A percentile compares a stretch with the other conserved stretches of the same genome.
phyloP scores from a whole-genome alignment of 225 moss, liverwort and hornwort species.

The Marchantia polymorpha region DNA sequence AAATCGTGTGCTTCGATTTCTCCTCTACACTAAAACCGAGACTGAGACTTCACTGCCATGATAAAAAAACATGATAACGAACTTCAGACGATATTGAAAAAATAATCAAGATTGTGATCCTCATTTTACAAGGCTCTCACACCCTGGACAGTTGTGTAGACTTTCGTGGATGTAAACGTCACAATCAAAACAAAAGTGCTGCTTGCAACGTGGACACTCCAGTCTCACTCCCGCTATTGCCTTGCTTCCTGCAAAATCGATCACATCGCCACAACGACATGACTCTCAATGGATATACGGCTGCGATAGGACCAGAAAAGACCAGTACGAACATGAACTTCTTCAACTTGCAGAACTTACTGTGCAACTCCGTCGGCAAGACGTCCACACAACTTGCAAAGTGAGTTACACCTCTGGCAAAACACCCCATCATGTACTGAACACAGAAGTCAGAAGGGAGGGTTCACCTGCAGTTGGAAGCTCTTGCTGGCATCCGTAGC shows the following conservation, averaged over 20 bases:
- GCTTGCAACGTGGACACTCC: slow-evolving; percentile 86
- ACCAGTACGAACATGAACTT: not conserved
- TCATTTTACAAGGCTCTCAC: slow-evolving; percentile 64
- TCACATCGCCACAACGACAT: not conserved
- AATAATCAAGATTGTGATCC: not conserved
- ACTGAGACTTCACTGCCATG: not conserved
- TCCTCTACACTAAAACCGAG: slow-evolving; percentile 4
- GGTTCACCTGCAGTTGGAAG: slow-evolving; percentile 75
- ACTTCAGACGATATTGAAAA: not conserved
- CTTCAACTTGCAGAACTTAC: not conserved
- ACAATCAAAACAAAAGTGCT: slow-evolving; percentile 98
- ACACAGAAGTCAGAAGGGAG: not conserved
- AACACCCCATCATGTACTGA: not conserved
- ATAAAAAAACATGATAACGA: not conserved
- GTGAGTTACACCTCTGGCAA: not conserved
- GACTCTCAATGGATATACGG: not conserved
- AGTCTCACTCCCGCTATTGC: slow-evolving; percentile 77
- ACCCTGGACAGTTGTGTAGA: slow-evolving; percentile 98
- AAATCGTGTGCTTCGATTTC: not conserved
- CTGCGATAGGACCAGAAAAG: not conserved
- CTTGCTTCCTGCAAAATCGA: slow-evolving; percentile 65
- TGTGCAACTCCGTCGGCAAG: not conserved
- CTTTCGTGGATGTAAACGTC: slow-evolving; percentile 95
- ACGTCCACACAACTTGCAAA: not conserved
- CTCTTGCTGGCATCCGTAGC: slow-evolving; percentile 90